phyloP scores from a whole-genome alignment of 176 grass and related monocot species.

The Melocanna baccifera region DNA sequence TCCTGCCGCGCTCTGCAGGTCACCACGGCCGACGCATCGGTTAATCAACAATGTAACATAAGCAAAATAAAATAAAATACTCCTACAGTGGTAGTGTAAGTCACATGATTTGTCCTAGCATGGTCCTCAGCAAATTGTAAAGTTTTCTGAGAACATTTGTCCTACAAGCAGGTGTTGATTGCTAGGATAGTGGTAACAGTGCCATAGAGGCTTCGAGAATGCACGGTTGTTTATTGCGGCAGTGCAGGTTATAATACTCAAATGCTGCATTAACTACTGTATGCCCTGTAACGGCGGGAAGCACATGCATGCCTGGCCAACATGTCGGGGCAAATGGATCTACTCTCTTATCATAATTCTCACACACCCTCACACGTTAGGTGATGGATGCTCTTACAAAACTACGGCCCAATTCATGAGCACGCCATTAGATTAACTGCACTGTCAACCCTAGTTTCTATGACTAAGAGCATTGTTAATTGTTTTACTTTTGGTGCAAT shows the following conservation, averaged over 20 bases:
- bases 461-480: not conserved
- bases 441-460: not conserved
- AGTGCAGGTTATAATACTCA: not conserved
- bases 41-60: not conserved
- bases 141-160: not conserved
- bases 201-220: not conserved
- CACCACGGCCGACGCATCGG: not conserved
- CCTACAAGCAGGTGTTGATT: not conserved
- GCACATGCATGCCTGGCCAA: conserved; percentile 35
- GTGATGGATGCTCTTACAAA: not conserved
- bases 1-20: conserved; percentile 38
- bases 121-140: not conserved
- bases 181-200: not conserved
- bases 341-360: not conserved
- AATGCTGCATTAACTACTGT: conserved; percentile 26
- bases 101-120: not conserved
- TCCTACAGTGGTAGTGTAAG: too few relatives aligned
- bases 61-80: not conserved
- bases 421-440: not conserved
- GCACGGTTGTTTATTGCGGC: not conserved
- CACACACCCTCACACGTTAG: not conserved
- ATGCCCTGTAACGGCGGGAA: conserved; percentile 4
- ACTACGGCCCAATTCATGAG: not conserved
- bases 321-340: conserved; percentile 30
- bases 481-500: not conserved